Evolutionary conservation across 2,329 filamentous ascomycete species (phyloP), one percentile per base, ranked within the genome.

Genomic region (Elsinoe batatas): DNA sequence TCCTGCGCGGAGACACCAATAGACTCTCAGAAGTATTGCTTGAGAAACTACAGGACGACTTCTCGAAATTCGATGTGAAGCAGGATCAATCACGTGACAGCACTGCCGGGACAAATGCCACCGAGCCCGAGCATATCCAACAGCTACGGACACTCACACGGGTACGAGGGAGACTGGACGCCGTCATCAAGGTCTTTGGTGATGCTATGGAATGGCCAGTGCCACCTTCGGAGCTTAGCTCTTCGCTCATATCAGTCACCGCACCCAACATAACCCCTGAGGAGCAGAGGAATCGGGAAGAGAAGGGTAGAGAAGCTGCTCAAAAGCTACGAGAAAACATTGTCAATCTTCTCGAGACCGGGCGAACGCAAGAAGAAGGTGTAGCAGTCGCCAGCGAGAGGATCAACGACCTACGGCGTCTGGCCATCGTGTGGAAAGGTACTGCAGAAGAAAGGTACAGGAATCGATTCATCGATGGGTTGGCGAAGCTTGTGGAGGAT

Each of bases 201-300:
- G 86, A 94, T 63, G 91, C 93, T 32, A 95, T 97, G 88, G 86
- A 94, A 63, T 97, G 95, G 79, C 86, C 88, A 1, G 82, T 96
- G 50, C 88, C 91, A 0, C 91, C 91, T 0, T 94, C 88, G 0
- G 90, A 95, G 66, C 81, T 94, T 56, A 91, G 88, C 1, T 91
- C 88, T 0, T 90, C 87, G 0, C 90, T 96, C 65, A 82, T 96
- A 46, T 94, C 88, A 5, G 89, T 96, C 11, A 95, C 91, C 0
- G 88, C 87, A 0, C 91, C 91, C 0, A 87, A 91, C 56, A 79
- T 83, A 0, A 78, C 71, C 57, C 79, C 60, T 8, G 66, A 65
- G 20, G 64, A 79, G 61, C 77, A 78, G 61, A 79, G 87, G 59
- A 85, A 81, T 63, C 87, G 82, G 13, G 91, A 96, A 68, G 87